Evolutionary conservation across 345 rosid species (phyloP), one percentile per base, ranked within the genome.

Genomic region (Melastoma malabathricum): DNA sequence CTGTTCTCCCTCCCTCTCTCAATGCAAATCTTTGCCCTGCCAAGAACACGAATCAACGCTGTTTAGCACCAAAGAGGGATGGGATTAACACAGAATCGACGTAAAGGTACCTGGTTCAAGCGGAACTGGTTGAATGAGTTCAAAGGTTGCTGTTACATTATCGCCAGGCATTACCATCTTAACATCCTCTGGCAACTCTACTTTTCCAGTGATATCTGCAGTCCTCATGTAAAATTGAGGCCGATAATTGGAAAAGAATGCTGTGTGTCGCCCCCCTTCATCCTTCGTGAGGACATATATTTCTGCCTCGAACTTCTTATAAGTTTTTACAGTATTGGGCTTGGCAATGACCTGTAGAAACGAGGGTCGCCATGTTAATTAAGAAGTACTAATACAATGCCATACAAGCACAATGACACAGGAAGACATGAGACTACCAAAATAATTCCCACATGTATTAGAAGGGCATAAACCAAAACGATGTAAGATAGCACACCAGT

Each of bases 91-190:
- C 12, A 12, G 12, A 34, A 34, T 34, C 41, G 12, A 34, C 41
- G 12, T 34, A 34, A 34, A 34, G 41, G 41, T 34, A 34, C 41
- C 41, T 34, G 41, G 12, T 34, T 34, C 12, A 2, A 34, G 41
- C 2, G 41, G 41, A 34, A 88, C 90, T 0, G 95, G 97, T 76
- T 84, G 62, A 56, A 83, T 83, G 44, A 93, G 94, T 71, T 88
- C 97, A 27, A 93, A 90, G 38, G 79, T 75, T 72, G 85, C 83
- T 83, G 83, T 88, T 12, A 93, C 95, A 47, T 84, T 76, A 62
- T 93, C 99, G 46, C 92, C 95, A 0, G 99, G 97, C 97, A 93
- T 84, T 66, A 93, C 95, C 97, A 93, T 85, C 76, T 83, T 93
- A 16, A 94, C 85, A 64, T 88, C 95, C 70, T 88, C 99, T 18